Base-by-base conservation (phyloP, 495 filamentous ascomycete genomes). In the Neurospora intermedia region DNA sequence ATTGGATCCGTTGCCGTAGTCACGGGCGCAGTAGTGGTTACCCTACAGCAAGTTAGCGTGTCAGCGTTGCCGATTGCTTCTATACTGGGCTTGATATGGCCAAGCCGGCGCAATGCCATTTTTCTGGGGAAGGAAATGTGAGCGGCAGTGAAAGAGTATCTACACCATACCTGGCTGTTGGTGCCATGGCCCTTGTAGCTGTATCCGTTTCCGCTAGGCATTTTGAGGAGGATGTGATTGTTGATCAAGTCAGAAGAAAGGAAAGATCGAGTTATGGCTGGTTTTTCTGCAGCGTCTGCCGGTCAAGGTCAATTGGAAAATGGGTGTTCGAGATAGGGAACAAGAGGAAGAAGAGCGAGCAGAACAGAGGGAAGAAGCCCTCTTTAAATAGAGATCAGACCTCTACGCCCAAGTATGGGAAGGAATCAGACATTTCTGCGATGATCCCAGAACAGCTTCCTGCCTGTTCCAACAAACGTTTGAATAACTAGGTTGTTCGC, bases 21-120 rank as follows among this genome's bases (percentile, higher is more conserved):
- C 69, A 84, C 84, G 71, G n/a, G 72, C 15, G 42, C 72, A 70
- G 18, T 73, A 73, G 77, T 87, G 86, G 81, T 88, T 89, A 42
- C 84, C 86, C 84, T 87, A 20, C 31, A 20, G 27, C 5, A 11
- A 20, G 10, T 31, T 20, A 5, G 23, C 43, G 35, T 5, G 40
- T 46, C 16, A 72, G 70, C 9, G 4, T 23, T 31, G 6, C 40
- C 20, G 2, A 11, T 54, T 54, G 20, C 20, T 11, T 13, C 20
- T 54, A 48, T 9, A 23, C 4, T 11, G 9, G 45, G 45, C 45
- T 48, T 48, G n/a, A 20, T 23, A 20, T 48, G 45, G 10, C 9
- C 4, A 48, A 48, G 46, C 27, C 9, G 5, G 18, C n/a, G 38
- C 38, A 10, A 4, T 11, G 23, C 13, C 16, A 43, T n/a, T 2